Evolutionary conservation across 345 rosid species (phyloP).

Genomic region (Brassica incana): DNA sequence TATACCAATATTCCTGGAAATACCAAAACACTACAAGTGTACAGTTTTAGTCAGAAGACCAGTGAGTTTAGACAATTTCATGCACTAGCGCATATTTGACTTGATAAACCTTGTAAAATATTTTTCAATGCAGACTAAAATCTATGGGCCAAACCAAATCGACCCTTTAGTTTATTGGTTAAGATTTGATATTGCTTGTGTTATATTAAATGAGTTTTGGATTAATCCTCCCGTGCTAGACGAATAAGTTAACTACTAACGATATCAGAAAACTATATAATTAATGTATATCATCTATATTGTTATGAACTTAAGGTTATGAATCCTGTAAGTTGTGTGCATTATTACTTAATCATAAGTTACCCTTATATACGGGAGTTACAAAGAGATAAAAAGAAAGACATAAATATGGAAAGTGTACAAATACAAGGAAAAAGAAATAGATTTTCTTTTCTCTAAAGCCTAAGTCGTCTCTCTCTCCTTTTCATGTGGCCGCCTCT

Average conservation of each 20-base stretch:
- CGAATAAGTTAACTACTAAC: background rate
- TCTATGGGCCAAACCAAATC: background rate
- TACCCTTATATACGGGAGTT: too few relatives aligned
- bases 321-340: too few relatives aligned
- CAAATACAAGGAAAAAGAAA: too few relatives aligned
- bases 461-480: too few relatives aligned
- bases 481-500: too few relatives aligned
- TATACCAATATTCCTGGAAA: background rate
- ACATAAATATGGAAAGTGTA: too few relatives aligned
- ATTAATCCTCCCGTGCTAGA: background rate
- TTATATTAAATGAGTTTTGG: background rate
- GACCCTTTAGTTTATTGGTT: background rate
- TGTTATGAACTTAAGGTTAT: too few relatives aligned
- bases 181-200: background rate
- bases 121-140: background rate
- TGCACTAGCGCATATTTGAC: background rate
- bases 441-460: too few relatives aligned
- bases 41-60: background rate
- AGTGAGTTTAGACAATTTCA: background rate
- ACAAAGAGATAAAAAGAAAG: too few relatives aligned
- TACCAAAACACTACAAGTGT: constrained; percentile 3
- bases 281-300: too few relatives aligned
- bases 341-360: too few relatives aligned
- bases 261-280: background rate
- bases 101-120: background rate